Evolutionary conservation across 805 yeast species (phyloP), one percentile per base, ranked within the genome.

Genomic region (Metschnikowia vanudenii): DNA sequence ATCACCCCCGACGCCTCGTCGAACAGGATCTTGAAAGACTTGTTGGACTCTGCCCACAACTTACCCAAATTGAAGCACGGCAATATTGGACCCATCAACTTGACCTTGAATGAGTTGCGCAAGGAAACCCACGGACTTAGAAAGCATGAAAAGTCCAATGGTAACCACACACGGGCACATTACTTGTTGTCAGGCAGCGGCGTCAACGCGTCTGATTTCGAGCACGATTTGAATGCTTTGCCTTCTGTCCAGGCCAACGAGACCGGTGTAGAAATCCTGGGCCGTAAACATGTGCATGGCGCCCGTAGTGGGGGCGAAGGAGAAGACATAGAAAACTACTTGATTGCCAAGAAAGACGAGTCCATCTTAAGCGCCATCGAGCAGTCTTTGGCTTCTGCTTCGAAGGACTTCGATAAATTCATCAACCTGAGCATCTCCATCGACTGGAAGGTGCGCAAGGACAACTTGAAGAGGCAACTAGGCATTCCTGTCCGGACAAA

Each of bases 111-210:
- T 50, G 97, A 91, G 69, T 79, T 92, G 60, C 82, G 81, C 55
- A 78, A 81, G 56, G 79, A 84, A 50, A 83, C 92, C 0, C 73
- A 71, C 44, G 78, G 73, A 39, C 69, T 84, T 57, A 73, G 89
- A 45, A 76, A 73, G 46, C 47, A 49, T 14, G 59, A 57, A 13
- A 55, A 49, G 33, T 58, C 60, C 16, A 60, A 61, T 16, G 57
- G 62, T 12, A 69, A 70, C 37, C 76, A 69, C 58, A 84, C 89
- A 2, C 84, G 82, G 57, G 94, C 88, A 1, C 98, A 94, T 61
- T 94, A 94, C 63, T 69, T 94, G 33, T 71, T 92, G 37, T 96
- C 97, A 5, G 87, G 91, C 1, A 85, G 92, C 59, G 97, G 97
- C 1, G 78, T 90, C 41, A 82, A 88, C 35, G 84, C 92, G 41